Evolutionary conservation across 192 early-diverging fungal species (phyloP), one percentile per base, ranked within the genome.

Genomic region (Umbelopsis vinacea): DNA sequence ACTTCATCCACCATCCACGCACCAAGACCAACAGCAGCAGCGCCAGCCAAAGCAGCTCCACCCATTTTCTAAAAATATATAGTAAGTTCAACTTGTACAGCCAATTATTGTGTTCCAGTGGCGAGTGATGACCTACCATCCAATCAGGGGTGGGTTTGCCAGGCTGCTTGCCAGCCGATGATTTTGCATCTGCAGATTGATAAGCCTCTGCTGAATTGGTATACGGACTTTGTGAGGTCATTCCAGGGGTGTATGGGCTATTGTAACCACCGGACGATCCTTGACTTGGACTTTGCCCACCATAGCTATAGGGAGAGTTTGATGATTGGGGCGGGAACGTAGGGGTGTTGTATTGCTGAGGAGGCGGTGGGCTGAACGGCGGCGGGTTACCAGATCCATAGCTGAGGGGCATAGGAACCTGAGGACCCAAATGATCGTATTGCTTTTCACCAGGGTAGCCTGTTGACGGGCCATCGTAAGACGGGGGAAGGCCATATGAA

Each of bases 11-110:
- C 75, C 17, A 50, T 72, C 66, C 54, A 80, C 9, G 79, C 67
- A 29, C 71, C 71, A 45, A 80, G 71, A 57, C 79, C 79, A 33
- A 80, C 37, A 38, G 74, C 79, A 38, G 74, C 79, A 50, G 79
- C 79, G 45, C 71, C 79, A 54, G 71, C 79, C 63, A 73, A 52
- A 40, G 71, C 71, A 40, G 66, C 71, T 40, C 79, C 79, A 71
- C 79, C 79, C 47, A 72, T 68, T 76, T 80, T 80, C 79, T 80
- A 71, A 29, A 70, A 60, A 52, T 50, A 33, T 40, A 43, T 43
- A 1, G 15, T 50, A 50, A 46, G 46, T 46, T 50, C 40, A 43
- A 6, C 11, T n/a, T 12, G 40, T 43, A 0, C 40, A 6, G 40
- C 40, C 40, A 11, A 43, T 43, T 43, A 43, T 43, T 43, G 40